Evolutionary conservation across 768 basidiomycete genomes (phyloP).

Genomic region (Collybiopsis luxurians): DNA sequence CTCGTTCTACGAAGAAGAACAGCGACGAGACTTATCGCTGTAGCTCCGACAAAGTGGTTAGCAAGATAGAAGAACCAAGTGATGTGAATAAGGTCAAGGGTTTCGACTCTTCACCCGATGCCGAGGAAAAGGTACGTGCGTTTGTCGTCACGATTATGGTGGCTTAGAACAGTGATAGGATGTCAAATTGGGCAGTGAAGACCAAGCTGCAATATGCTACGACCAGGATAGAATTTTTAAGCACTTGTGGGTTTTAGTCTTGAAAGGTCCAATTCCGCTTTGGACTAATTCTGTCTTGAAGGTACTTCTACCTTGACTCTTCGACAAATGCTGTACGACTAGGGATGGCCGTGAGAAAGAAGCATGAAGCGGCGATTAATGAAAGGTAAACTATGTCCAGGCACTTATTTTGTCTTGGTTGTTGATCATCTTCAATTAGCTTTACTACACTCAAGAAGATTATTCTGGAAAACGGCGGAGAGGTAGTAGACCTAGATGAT

Average conservation of each 20-base stretch:
- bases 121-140: too few relatives aligned
- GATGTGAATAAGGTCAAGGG: too few relatives aligned
- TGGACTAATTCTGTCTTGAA: constrained; percentile 25
- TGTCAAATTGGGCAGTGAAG: constrained; percentile 68
- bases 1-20: too few relatives aligned
- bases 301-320: constrained; percentile 88
- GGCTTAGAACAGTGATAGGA: neutral
- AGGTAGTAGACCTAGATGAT: constrained; percentile 63
- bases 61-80: too few relatives aligned
- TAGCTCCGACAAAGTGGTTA: too few relatives aligned
- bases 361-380: constrained; percentile 49
- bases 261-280: neutral
- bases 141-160: too few relatives aligned
- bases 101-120: too few relatives aligned
- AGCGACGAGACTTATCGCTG: too few relatives aligned
- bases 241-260: constrained; percentile 59
- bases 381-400: constrained; percentile 42
- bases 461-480: constrained; percentile 73
- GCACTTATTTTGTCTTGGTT: neutral
- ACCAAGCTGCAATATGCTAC: constrained; percentile 66
- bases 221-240: constrained; percentile 77
- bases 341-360: constrained; percentile 55
- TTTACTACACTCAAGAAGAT: constrained; percentile 47
- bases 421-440: constrained; percentile 31
- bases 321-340: constrained; percentile 67